Percentiles rank a stretch among this genome's conserved stretches.
Evolutionary conservation across 2,329 filamentous ascomycete genomes (phyloP).

Genomic region (Paecilomyces dactylethromorphus): DNA sequence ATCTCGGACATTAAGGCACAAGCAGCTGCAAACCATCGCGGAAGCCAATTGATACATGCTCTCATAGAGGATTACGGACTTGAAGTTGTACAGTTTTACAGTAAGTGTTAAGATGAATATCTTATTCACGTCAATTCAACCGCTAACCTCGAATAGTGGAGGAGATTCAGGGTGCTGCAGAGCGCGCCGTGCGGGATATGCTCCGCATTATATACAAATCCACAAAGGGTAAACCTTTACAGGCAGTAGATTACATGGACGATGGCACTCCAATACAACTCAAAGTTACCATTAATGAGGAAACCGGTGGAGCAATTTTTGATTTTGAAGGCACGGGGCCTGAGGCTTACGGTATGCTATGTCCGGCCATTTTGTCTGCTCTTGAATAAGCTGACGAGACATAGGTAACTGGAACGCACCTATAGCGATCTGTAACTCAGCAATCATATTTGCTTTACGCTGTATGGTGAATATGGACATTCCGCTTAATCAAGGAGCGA

Average conservation of each 20-base stretch:
- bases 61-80: slow-evolving; percentile 70
- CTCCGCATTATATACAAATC: slow-evolving; percentile 60
- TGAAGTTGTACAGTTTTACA: slow-evolving; percentile 68
- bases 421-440: slow-evolving; percentile 68
- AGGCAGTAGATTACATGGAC: slow-evolving; percentile 73
- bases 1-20: slow-evolving; percentile 77
- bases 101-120: neutral
- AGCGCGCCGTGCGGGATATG: slow-evolving; percentile 62
- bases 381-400: neutral
- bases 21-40: slow-evolving; percentile 75
- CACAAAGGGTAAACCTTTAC: slow-evolving; percentile 59
- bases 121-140: slow-evolving; percentile 5
- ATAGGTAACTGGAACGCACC: slow-evolving; percentile 67
- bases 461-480: slow-evolving; percentile 71
- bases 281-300: slow-evolving; percentile 63
- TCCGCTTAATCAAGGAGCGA: slow-evolving; percentile 74
- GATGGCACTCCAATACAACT: slow-evolving; percentile 70
- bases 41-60: slow-evolving; percentile 64
- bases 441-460: slow-evolving; percentile 74
- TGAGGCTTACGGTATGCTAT: slow-evolving; percentile 57
- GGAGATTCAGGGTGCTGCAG: slow-evolving; percentile 70
- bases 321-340: slow-evolving; percentile 71
- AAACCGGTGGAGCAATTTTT: slow-evolving; percentile 66
- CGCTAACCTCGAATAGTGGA: slow-evolving; percentile 42
- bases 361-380: slow-evolving; percentile 2